Base-by-base conservation (phyloP, 306 rosid species). In the Phaseolus lunatus region DNA sequence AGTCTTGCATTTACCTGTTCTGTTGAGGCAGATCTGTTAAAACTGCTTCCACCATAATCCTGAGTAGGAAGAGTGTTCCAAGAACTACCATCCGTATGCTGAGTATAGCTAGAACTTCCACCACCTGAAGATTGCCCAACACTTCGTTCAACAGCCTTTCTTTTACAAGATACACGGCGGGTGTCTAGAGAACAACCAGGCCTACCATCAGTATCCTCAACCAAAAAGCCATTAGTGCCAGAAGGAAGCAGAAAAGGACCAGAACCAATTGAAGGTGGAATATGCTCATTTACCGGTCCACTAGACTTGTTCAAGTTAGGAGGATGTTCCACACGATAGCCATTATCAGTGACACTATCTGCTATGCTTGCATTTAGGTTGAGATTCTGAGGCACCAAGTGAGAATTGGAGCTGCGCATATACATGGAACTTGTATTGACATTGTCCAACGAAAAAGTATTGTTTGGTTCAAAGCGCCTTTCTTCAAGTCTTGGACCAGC, bases 71-170 rank as follows among this genome's bases (percentile, higher is more conserved):
- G 82, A 20, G 87, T 67, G 52, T 83, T 76, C 90, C 93, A 83
- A 59, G 87, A 82, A 80, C 81, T 82, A 45, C 80, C 86, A 78
- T 87, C 98, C 45, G 86, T 63, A 67, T 71, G 92, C 84, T 86
- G 91, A 75, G 73, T 80, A 84, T 89, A 89, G 86, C 90, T 87
- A 80, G 91, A 87, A 83, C 96, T 87, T 84, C 94, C 99, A 29
- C 88, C 74, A 5, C 78, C 67, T 11, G 96, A 90, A 69, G 97
- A 88, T 71, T 88, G 96, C 68, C 93, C 94, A 67, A 78, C 80
- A 76, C 19, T 79, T 61, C 88, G 91, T 81, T 96, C 99, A 72
- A 84, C 81, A 31, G 97, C 81, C 88, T 96, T 96, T 83, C 99
- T 83, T 83, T 96, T 96, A 82, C 93, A 83, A 53, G 97, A 89